A percentile compares a stretch with the other conserved stretches of the same genome.
Conservation (phyloP, 345 rosid species). For the Populus euphratica region DNA sequence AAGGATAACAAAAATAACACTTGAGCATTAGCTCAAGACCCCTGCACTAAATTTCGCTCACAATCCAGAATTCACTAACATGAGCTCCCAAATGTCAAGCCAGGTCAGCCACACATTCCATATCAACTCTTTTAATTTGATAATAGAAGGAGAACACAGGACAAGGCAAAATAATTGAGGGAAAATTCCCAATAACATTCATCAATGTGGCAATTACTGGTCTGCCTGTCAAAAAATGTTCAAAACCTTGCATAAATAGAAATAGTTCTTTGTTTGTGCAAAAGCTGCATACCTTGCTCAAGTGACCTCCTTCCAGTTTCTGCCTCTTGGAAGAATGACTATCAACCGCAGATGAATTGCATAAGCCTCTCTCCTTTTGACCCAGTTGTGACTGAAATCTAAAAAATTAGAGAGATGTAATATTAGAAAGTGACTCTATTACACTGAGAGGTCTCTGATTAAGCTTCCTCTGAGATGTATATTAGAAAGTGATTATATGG, state of each 20-base stretch:
- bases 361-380: slow-evolving; percentile 42
- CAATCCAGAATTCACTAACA: neutral
- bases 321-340: slow-evolving; percentile 90
- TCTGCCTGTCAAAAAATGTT: neutral
- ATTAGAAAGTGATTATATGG: neutral
- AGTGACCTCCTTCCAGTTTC: slow-evolving; percentile 86
- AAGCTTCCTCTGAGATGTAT: neutral
- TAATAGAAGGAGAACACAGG: neutral
- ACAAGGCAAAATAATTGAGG: neutral
- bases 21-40: neutral
- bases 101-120: neutral
- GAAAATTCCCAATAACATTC: neutral
- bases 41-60: neutral
- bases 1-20: neutral
- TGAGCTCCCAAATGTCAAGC: neutral
- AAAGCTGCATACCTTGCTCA: slow-evolving; percentile 49
- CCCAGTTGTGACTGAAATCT: slow-evolving; percentile 46
- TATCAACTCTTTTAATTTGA: neutral
- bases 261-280: neutral
- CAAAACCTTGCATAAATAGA: neutral
- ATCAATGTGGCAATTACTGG: neutral
- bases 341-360: slow-evolving; percentile 53
- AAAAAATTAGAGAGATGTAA: slow-evolving; percentile 4
- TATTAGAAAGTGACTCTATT: neutral
- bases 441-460: slow-evolving; percentile 2